These are phyloP conservation scores for Leccinum disarticulatum DNA, from an alignment of 768 basidiomycete species.

Conservation along the genomic window DNA sequence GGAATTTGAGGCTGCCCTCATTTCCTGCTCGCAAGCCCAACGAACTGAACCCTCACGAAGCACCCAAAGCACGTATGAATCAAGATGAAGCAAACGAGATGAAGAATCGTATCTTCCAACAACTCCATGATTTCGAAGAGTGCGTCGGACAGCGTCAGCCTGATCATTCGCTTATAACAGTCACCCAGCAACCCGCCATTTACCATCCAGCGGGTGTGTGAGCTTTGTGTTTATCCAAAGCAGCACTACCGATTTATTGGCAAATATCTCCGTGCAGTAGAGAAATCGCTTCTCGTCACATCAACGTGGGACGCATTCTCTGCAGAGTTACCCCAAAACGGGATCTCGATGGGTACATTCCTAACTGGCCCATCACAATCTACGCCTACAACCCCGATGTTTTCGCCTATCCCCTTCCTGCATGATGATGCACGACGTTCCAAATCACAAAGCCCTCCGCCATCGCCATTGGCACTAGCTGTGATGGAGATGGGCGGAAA, in stretches of 20 bases:
- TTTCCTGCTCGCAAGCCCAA: slow-evolving; percentile 61
- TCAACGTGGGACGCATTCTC: slow-evolving; percentile 77
- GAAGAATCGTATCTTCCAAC: slow-evolving; percentile 55
- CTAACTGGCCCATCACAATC: slow-evolving; percentile 50
- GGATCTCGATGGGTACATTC: slow-evolving; percentile 31
- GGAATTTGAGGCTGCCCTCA: slow-evolving; percentile 69
- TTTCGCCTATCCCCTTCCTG: slow-evolving; percentile 85
- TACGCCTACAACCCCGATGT: slow-evolving; percentile 74
- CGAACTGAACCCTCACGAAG: slow-evolving; percentile 50
- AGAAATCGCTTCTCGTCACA: slow-evolving; percentile 80
- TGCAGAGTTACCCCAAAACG: slow-evolving; percentile 34
- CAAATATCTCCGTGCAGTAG: slow-evolving; percentile 86
- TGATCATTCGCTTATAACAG: slow-evolving; percentile 6
- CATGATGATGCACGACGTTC: slow-evolving; percentile 82
- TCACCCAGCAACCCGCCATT: slow-evolving; percentile 63
- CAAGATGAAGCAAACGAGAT: slow-evolving; percentile 57
- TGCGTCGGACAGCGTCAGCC: slow-evolving; percentile 35
- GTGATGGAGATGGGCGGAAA: slow-evolving; percentile 33
- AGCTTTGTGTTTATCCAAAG: slow-evolving; percentile 69
- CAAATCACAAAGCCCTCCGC: slow-evolving; percentile 75
- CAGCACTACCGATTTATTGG: slow-evolving; percentile 75
- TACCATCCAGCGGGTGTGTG: slow-evolving; percentile 87
- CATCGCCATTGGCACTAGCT: slow-evolving; percentile 63
- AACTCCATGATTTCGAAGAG: slow-evolving; percentile 77
- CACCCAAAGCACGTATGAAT: slow-evolving; percentile 60